Evolutionary conservation across 352 stramenopile species (phyloP).

Genomic region (Phytophthora europaea): DNA sequence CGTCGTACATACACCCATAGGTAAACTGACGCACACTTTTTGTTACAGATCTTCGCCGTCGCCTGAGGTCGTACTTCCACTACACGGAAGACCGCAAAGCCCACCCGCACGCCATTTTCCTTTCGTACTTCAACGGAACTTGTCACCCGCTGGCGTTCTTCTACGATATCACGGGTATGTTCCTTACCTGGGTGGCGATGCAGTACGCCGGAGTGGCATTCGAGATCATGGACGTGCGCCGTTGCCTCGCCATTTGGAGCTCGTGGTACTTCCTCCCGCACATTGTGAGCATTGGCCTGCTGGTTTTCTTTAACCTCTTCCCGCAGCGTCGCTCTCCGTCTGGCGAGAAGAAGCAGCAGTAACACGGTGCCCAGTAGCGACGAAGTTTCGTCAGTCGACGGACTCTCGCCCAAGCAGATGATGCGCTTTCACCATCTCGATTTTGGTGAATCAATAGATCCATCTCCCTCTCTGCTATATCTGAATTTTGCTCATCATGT

Average conservation of each 20-base stretch:
- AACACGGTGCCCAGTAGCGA: slow-evolving; percentile 19
- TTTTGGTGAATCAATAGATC: slow-evolving; percentile 44
- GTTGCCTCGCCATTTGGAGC: slow-evolving; percentile 80
- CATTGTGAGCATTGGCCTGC: slow-evolving; percentile 60
- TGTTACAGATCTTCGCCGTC: slow-evolving; percentile 71
- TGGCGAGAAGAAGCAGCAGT: slow-evolving; percentile 61
- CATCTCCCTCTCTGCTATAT: slow-evolving; percentile 7
- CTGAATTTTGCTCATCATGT: slow-evolving; percentile 10
- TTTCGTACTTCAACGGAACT: slow-evolving; percentile 81
- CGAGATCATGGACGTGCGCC: slow-evolving; percentile 82
- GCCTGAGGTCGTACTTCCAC: slow-evolving; percentile 82
- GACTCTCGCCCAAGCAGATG: slow-evolving; percentile 14
- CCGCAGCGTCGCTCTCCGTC: slow-evolving; percentile 50
- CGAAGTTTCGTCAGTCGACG: not conserved
- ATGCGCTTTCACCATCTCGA: slow-evolving; percentile 7
- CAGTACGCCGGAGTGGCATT: slow-evolving; percentile 90
- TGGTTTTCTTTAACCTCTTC: slow-evolving; percentile 73
- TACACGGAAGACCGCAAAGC: slow-evolving; percentile 87
- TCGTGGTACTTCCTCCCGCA: slow-evolving; percentile 89
- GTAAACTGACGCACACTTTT: slow-evolving; percentile 3
- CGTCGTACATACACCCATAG: not conserved
- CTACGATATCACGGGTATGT: slow-evolving; percentile 78
- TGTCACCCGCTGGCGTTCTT: slow-evolving; percentile 80
- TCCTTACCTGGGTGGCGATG: slow-evolving; percentile 88
- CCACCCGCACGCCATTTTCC: slow-evolving; percentile 83